phyloP scores from a whole-genome alignment of 179 eudicot species.

The Drosera spatulata region DNA sequence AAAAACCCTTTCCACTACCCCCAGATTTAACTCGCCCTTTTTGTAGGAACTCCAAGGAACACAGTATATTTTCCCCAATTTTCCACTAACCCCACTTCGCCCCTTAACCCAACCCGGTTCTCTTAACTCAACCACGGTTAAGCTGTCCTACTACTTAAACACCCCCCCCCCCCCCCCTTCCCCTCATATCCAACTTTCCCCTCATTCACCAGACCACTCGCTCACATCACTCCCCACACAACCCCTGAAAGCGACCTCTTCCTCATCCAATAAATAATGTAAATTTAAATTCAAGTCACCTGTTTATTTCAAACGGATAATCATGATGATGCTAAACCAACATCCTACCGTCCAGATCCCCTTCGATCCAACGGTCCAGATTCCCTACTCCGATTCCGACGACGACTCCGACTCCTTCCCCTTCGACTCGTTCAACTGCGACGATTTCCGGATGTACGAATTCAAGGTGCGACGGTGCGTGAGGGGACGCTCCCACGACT shows the following conservation, averaged over 20 bases:
- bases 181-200: not conserved
- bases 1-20: no score
- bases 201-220: not conserved
- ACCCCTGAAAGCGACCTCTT: not conserved
- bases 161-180: no score
- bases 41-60: not conserved
- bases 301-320: slow-evolving; percentile 1
- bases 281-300: not conserved
- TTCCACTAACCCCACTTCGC: not conserved
- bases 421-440: slow-evolving; percentile 54
- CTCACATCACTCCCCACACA: not conserved
- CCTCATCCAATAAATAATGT: no score
- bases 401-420: slow-evolving; percentile 25
- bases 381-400: slow-evolving; percentile 15
- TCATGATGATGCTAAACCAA: slow-evolving; percentile 50
- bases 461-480: slow-evolving; percentile 63
- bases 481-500: slow-evolving; percentile 75
- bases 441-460: slow-evolving; percentile 73
- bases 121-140: not conserved
- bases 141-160: not conserved
- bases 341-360: slow-evolving; percentile 68
- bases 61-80: not conserved
- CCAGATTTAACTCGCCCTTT: not conserved
- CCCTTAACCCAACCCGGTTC: not conserved
- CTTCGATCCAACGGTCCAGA: slow-evolving; percentile 14